These are phyloP conservation scores for Tricholoma matsutake DNA, from an alignment of 768 basidiomycete genomes.

Conservation along the genomic window DNA sequence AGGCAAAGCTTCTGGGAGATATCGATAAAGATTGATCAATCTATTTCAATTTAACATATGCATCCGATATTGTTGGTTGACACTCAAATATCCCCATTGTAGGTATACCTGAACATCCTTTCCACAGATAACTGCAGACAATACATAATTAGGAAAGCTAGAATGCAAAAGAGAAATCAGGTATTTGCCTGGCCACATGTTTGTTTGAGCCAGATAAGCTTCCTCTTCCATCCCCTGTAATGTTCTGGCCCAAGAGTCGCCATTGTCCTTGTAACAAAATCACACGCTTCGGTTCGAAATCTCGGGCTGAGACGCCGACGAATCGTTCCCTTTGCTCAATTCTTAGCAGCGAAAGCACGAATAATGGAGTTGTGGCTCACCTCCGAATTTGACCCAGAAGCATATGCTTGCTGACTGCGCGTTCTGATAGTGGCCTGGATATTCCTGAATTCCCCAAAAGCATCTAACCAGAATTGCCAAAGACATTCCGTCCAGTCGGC, in stretches of 20 bases:
- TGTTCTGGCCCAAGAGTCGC: constrained; percentile 30
- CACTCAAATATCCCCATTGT: neutral
- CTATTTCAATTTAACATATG: neutral
- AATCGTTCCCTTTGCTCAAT: neutral
- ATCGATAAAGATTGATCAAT: constrained; percentile 8
- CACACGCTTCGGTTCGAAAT: constrained; percentile 53
- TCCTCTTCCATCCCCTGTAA: constrained; percentile 36
- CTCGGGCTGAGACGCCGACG: constrained; percentile 41
- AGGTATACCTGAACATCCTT: constrained; percentile 8
- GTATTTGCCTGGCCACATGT: constrained; percentile 47
- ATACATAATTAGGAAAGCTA: neutral
- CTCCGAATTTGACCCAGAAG: constrained; percentile 8
- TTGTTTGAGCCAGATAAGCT: constrained; percentile 52
- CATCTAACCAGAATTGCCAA: constrained; percentile 62
- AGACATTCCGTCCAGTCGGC: constrained; percentile 64
- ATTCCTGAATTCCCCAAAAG: constrained; percentile 38
- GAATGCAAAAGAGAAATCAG: neutral
- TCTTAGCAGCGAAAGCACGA: neutral
- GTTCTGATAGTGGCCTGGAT: constrained; percentile 19
- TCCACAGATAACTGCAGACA: constrained; percentile 8
- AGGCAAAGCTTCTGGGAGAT: constrained; percentile 42
- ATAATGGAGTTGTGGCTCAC: constrained; percentile 1
- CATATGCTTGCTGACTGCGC: neutral
- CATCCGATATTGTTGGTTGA: neutral
- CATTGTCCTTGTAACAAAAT: constrained; percentile 42